Conservation (phyloP, 768 basidiomycete genomes). For the Podaxis rugospora region DNA sequence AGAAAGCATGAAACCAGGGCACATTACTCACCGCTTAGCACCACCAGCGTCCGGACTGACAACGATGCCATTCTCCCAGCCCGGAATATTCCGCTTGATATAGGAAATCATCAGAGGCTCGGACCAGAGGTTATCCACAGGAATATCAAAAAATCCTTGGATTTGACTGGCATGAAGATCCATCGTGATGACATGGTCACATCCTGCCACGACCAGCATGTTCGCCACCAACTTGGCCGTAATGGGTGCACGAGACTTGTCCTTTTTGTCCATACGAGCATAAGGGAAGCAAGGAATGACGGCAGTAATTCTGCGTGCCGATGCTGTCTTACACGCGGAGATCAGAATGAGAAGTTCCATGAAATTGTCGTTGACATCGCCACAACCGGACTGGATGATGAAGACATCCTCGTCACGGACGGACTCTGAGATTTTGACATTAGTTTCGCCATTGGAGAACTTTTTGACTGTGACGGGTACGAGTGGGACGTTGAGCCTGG, state of each 20-base stretch:
- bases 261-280: conserved; percentile 97
- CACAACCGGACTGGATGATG: conserved; percentile 90
- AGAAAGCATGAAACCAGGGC: conserved; percentile 9
- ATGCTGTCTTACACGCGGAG: conserved; percentile 96
- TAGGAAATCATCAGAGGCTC: conserved; percentile 94
- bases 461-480: conserved; percentile 83
- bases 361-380: conserved; percentile 91
- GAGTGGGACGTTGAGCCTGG: conserved; percentile 85
- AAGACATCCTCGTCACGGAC: conserved; percentile 98
- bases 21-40: conserved; percentile 80
- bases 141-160: conserved; percentile 98
- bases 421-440: conserved; percentile 91
- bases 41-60: conserved; percentile 98
- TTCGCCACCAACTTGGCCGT: conserved; percentile 98
- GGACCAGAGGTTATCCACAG: conserved; percentile 95
- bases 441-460: conserved; percentile 94
- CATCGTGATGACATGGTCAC: conserved; percentile 99
- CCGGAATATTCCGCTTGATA: conserved; percentile 81
- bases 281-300: conserved; percentile 99
- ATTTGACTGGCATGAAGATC: conserved; percentile 97
- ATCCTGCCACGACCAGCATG: conserved; percentile 95
- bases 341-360: conserved; percentile 99
- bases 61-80: conserved; percentile 86
- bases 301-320: conserved; percentile 92
- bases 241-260: conserved; percentile 92